Conservation (phyloP, 192 early-diverging fungal genomes). For the Linderina pennispora region DNA sequence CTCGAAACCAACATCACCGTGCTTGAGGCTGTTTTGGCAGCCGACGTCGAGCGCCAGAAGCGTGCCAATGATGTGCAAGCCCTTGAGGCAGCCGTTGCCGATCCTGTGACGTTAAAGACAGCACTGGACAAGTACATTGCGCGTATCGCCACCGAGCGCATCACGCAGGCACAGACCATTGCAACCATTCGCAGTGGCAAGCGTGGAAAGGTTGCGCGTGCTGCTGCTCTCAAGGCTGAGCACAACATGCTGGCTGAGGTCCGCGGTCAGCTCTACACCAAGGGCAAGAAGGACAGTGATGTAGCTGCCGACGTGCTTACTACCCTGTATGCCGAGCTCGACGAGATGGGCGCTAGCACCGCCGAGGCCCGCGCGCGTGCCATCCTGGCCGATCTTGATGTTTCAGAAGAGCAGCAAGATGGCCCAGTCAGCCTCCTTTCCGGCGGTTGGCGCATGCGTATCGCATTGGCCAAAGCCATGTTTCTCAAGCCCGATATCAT, state of each 20-base stretch:
- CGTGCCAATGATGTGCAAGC: constrained; percentile 42
- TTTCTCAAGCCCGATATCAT: constrained; percentile 78
- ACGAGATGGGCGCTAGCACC: constrained; percentile 57
- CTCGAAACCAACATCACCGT: constrained; percentile 48
- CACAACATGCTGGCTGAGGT: constrained; percentile 22
- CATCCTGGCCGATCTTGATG: constrained; percentile 72
- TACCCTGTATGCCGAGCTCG: constrained; percentile 52
- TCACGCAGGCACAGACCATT: constrained; percentile 45
- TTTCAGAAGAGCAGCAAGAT: constrained; percentile 55
- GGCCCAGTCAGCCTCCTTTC: constrained; percentile 55
- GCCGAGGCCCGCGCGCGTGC: constrained; percentile 60
- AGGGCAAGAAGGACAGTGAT: constrained; percentile 28
- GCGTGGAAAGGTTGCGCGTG: constrained; percentile 58
- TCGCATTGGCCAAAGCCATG: constrained; percentile 80
- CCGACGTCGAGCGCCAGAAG: constrained; percentile 56
- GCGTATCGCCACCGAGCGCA: constrained; percentile 37
- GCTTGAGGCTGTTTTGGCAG: constrained; percentile 56
- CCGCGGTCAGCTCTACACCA: constrained; percentile 14
- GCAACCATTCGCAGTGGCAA: constrained; percentile 62
- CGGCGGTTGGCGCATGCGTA: constrained; percentile 89
- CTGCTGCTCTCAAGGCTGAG: constrained; percentile 48
- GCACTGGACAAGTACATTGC: constrained; percentile 44
- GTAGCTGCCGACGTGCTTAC: constrained; percentile 54
- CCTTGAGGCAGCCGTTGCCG: constrained; percentile 40
- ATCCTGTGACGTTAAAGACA: constrained; percentile 13